These are phyloP conservation scores for Aspergillus texensis DNA, from an alignment of 2,329 filamentous ascomycete species.

Conservation along the genomic window DNA sequence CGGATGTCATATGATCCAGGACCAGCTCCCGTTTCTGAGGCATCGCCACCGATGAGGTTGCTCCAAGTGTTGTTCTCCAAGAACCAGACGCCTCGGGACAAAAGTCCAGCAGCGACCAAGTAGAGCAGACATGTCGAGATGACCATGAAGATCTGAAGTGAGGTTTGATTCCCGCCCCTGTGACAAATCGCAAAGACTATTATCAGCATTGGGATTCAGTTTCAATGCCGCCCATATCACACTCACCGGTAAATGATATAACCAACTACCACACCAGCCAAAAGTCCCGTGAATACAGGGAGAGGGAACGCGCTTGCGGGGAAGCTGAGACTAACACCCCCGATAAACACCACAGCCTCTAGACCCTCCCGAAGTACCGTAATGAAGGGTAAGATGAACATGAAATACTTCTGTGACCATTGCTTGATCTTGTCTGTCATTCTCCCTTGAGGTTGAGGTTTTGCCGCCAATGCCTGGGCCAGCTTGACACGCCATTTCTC, in stretches of 20 bases:
- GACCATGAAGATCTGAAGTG: slow-evolving; percentile 75
- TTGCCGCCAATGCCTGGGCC: slow-evolving; percentile 65
- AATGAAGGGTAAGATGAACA: slow-evolving; percentile 84
- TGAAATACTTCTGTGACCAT: slow-evolving; percentile 76
- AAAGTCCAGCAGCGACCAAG: slow-evolving; percentile 78
- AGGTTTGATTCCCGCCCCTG: slow-evolving; percentile 62
- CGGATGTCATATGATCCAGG: slow-evolving; percentile 79
- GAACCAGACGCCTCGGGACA: slow-evolving; percentile 74
- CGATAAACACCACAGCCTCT: slow-evolving; percentile 22
- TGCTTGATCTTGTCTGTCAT: slow-evolving; percentile 56
- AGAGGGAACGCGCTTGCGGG: slow-evolving; percentile 50
- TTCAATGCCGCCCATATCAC: background rate
- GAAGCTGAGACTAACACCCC: slow-evolving; percentile 56
- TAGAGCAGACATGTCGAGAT: slow-evolving; percentile 80
- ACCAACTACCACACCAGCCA: slow-evolving; percentile 67
- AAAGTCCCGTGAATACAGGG: slow-evolving; percentile 72
- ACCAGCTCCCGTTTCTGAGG: slow-evolving; percentile 64
- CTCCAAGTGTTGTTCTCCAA: slow-evolving; percentile 72
- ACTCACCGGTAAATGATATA: slow-evolving; percentile 76
- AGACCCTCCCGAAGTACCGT: slow-evolving; percentile 49
- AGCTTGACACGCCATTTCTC: slow-evolving; percentile 88
- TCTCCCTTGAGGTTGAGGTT: slow-evolving; percentile 40
- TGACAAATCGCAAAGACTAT: background rate
- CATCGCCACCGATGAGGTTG: slow-evolving; percentile 58
- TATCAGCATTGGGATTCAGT: background rate